Conservation (phyloP, 1,139 yeast species). For the Debaryomyces singareniensis region DNA sequence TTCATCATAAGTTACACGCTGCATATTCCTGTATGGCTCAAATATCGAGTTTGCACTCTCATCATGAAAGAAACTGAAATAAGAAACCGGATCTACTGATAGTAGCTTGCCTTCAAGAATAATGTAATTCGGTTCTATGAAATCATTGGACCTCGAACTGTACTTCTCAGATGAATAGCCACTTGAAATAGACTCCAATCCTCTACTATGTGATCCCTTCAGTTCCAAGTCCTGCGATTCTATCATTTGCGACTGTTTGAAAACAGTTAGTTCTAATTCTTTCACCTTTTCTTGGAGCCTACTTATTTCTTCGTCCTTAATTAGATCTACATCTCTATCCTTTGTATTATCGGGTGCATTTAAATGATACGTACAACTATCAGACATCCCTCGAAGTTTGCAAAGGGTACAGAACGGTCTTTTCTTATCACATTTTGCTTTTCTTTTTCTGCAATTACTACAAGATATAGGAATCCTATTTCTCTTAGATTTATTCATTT, state of each 20-base stretch:
- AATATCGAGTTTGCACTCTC: slow-evolving; percentile 5
- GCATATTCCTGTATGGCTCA: slow-evolving; percentile 1
- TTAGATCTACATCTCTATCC: too few species aligned
- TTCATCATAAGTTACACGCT: background rate
- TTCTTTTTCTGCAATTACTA: slow-evolving; percentile 22
- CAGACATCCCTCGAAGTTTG: slow-evolving; percentile 11
- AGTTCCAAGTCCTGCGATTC: too few species aligned
- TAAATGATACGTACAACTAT: slow-evolving; percentile 17
- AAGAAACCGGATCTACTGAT: too few species aligned
- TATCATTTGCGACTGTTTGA: background rate
- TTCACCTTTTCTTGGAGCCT: slow-evolving; percentile 1
- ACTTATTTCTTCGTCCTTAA: background rate
- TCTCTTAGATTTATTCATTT: too few species aligned
- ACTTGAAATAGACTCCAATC: too few species aligned
- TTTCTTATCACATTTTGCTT: slow-evolving; percentile 24
- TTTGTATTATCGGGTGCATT: too few species aligned
- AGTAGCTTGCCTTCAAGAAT: too few species aligned
- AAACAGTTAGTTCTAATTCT: background rate
- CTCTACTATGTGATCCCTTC: too few species aligned
- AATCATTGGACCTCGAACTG: too few species aligned
- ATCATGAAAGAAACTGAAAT: slow-evolving; percentile 3
- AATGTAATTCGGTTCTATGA: too few species aligned
- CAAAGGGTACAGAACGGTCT: slow-evolving; percentile 22
- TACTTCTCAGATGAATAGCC: too few species aligned
- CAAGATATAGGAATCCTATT: slow-evolving; percentile 27